Conservation (phyloP, 495 filamentous ascomycete species). For the Aspergillus leporis region DNA sequence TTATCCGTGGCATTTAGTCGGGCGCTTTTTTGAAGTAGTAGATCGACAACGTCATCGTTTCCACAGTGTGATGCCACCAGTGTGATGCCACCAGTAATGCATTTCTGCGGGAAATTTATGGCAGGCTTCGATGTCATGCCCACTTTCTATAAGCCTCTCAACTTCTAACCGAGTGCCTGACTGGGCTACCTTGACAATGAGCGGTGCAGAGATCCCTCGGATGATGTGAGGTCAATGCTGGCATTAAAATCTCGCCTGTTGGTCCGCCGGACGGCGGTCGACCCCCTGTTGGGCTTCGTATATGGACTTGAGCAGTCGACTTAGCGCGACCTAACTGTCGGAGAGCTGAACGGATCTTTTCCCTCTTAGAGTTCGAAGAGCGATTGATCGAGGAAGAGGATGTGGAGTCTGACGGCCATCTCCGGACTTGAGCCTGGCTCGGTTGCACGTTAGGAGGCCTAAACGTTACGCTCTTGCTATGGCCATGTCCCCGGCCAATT, state of each 20-base stretch:
- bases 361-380: constrained; percentile 22
- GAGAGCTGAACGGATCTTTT: constrained; percentile 26
- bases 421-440: constrained; percentile 12
- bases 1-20: constrained; percentile 33
- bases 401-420: constrained; percentile 32
- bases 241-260: constrained; percentile 27
- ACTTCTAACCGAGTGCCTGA: constrained; percentile 39
- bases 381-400: constrained; percentile 9
- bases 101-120: constrained; percentile 39
- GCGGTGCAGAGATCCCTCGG: constrained; percentile 34
- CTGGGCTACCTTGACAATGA: constrained; percentile 44
- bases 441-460: constrained; percentile 13
- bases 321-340: constrained; percentile 26
- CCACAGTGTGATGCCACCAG: constrained; percentile 51
- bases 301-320: constrained; percentile 10
- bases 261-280: constrained; percentile 16
- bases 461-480: constrained; percentile 30
- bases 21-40: constrained; percentile 42
- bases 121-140: constrained; percentile 39
- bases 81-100: constrained; percentile 47
- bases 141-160: constrained; percentile 39
- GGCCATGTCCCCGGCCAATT: constrained; percentile 18
- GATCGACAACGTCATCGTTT: constrained; percentile 40
- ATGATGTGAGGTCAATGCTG: constrained; percentile 43
- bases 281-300: constrained; percentile 14